phyloP scores from a whole-genome alignment of 2,329 filamentous ascomycete species.

The Pseudocercospora musae region DNA sequence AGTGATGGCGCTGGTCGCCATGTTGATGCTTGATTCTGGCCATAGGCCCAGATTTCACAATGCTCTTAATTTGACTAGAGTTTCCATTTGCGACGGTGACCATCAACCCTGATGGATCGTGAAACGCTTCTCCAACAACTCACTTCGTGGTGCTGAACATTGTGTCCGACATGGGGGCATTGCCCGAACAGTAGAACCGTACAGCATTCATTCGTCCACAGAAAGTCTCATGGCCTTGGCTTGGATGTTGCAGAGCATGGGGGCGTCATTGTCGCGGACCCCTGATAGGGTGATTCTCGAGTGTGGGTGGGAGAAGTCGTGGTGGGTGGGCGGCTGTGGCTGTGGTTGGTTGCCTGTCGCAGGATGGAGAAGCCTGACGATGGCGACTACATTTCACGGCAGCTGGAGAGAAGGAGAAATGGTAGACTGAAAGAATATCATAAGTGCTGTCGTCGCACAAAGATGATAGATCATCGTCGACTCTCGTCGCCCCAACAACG shows the following conservation, averaged over 20 bases:
- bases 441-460: not conserved
- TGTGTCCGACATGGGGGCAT: not conserved
- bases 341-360: not conserved
- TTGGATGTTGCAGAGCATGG: not conserved
- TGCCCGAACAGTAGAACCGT: not conserved
- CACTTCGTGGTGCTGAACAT: not conserved
- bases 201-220: not conserved
- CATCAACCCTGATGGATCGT: not conserved
- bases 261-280: conserved; percentile 1
- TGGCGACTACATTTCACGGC: not conserved
- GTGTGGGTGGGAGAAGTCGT: conserved; percentile 8
- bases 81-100: not conserved
- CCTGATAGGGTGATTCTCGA: not conserved
- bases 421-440: no score
- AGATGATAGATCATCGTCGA: not conserved
- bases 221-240: not conserved
- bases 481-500: not conserved
- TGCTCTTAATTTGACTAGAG: no score
- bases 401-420: not conserved
- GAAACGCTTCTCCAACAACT: not conserved
- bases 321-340: not conserved
- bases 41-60: no score
- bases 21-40: no score
- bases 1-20: not conserved
- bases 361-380: not conserved